Conservation (phyloP, 805 yeast genomes). For the Saturnispora saitoi region DNA sequence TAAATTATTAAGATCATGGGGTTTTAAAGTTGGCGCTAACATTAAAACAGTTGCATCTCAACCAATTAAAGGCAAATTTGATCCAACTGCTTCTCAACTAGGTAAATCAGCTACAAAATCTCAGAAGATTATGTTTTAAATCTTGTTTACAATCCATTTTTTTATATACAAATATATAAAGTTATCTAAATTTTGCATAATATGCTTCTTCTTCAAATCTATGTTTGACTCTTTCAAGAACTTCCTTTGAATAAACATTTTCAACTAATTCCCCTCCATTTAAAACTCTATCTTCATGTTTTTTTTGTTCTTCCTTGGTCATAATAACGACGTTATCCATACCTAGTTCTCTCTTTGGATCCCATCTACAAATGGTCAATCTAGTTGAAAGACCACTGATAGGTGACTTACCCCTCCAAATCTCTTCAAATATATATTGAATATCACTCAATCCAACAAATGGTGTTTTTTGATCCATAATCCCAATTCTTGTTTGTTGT, state of each 20-base stretch:
- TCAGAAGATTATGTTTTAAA: slow-evolving; percentile 25
- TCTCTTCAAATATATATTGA: slow-evolving; percentile 80
- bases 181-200: slow-evolving; percentile 49
- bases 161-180: background rate
- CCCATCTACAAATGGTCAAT: slow-evolving; percentile 80
- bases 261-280: slow-evolving; percentile 54
- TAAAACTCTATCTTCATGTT: slow-evolving; percentile 70
- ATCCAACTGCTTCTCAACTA: slow-evolving; percentile 38
- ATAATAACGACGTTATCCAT: slow-evolving; percentile 76
- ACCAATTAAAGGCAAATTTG: slow-evolving; percentile 22
- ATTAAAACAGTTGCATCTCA: slow-evolving; percentile 27
- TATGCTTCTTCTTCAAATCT: slow-evolving; percentile 70
- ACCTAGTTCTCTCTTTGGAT: slow-evolving; percentile 51
- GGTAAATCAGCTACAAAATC: slow-evolving; percentile 44
- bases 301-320: slow-evolving; percentile 79
- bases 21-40: slow-evolving; percentile 63
- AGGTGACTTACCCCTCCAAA: slow-evolving; percentile 87
- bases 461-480: slow-evolving; percentile 67
- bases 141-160: background rate
- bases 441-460: slow-evolving; percentile 57
- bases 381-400: slow-evolving; percentile 75
- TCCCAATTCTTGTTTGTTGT: slow-evolving; percentile 74
- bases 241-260: slow-evolving; percentile 57
- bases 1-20: slow-evolving; percentile 56
- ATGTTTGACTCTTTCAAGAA: slow-evolving; percentile 45